Conservation (phyloP, 805 yeast genomes). For the Candida vartiovaarae region DNA sequence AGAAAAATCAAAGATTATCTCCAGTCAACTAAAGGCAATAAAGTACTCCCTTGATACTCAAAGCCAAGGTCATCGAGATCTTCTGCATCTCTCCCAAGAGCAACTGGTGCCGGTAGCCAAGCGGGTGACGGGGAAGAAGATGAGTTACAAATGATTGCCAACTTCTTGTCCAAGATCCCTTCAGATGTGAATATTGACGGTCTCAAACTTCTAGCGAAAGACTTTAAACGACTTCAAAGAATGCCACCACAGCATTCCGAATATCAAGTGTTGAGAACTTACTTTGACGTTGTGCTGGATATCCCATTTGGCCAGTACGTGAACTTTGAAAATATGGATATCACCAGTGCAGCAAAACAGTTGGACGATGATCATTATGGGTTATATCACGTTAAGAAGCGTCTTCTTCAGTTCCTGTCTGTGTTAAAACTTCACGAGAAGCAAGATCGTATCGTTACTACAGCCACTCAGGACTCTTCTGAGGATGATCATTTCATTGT, state of each 20-base stretch:
- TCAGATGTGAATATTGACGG: constrained; percentile 34
- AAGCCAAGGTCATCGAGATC: constrained; percentile 7
- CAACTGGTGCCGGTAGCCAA: background rate
- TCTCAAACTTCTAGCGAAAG: constrained; percentile 34
- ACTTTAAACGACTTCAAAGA: constrained; percentile 46
- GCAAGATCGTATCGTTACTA: constrained; percentile 8
- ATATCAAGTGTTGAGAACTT: constrained; percentile 55
- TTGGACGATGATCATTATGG: constrained; percentile 79
- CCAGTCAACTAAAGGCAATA: constrained; percentile 47
- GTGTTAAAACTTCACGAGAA: constrained; percentile 50
- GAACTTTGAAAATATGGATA: constrained; percentile 31
- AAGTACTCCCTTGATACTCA: constrained; percentile 40
- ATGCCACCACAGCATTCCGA: constrained; percentile 52
- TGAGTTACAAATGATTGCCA: constrained; percentile 28
- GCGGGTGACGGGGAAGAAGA: constrained; percentile 28
- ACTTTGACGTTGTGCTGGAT: constrained; percentile 58
- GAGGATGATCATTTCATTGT: constrained; percentile 15
- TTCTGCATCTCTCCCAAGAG: constrained; percentile 1
- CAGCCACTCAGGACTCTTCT: background rate
- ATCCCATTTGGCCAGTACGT: constrained; percentile 46
- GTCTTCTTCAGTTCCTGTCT: constrained; percentile 74
- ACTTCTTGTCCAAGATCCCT: constrained; percentile 23
- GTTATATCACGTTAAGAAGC: constrained; percentile 60
- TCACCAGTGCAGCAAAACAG: constrained; percentile 44
- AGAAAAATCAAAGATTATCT: constrained; percentile 48